Conservation (phyloP, 139 green algal species). For the Dunaliella sp. region DNA sequence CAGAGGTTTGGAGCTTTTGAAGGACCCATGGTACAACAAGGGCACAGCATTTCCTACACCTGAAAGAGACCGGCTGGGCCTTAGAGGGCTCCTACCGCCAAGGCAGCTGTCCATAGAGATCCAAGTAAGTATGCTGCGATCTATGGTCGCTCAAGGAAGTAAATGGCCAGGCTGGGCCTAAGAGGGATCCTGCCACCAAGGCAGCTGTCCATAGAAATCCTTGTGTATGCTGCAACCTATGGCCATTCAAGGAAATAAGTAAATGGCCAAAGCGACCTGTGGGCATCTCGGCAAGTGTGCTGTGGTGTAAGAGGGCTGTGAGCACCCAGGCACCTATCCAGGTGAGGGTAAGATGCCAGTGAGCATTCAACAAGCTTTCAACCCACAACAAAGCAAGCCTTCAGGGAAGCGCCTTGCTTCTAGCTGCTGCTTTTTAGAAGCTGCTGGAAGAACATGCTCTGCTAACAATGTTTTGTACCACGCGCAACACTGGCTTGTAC, state of each 20-base stretch:
- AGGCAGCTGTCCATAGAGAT: slow-evolving; percentile 53
- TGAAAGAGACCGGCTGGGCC: slow-evolving; percentile 83
- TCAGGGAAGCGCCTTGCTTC: too few relatives aligned
- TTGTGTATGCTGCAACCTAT: too few relatives aligned
- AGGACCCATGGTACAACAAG: slow-evolving; percentile 77
- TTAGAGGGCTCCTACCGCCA: slow-evolving; percentile 87
- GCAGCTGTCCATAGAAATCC: slow-evolving; percentile 56
- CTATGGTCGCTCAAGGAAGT: too few relatives aligned
- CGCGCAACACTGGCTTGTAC: too few relatives aligned
- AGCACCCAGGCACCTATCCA: slow-evolving; percentile 65
- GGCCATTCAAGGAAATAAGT: too few relatives aligned
- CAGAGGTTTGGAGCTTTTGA: slow-evolving; percentile 58
- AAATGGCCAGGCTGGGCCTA: slow-evolving; percentile 85
- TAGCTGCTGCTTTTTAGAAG: too few relatives aligned
- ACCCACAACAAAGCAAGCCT: too few relatives aligned
- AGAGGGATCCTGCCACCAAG: slow-evolving; percentile 83
- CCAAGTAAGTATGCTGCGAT: slow-evolving; percentile 64
- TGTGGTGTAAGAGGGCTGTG: slow-evolving; percentile 85
- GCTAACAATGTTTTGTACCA: too few relatives aligned
- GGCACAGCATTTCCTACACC: slow-evolving; percentile 73
- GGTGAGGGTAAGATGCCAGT: too few relatives aligned
- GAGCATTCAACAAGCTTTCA: too few relatives aligned
- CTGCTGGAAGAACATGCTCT: too few relatives aligned
- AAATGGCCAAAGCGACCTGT: slow-evolving; percentile 87
- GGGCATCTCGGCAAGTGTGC: too few relatives aligned